These are phyloP conservation scores for Scorias spongiosa DNA, from an alignment of 2,329 filamentous ascomycete genomes.

Conservation along the genomic window DNA sequence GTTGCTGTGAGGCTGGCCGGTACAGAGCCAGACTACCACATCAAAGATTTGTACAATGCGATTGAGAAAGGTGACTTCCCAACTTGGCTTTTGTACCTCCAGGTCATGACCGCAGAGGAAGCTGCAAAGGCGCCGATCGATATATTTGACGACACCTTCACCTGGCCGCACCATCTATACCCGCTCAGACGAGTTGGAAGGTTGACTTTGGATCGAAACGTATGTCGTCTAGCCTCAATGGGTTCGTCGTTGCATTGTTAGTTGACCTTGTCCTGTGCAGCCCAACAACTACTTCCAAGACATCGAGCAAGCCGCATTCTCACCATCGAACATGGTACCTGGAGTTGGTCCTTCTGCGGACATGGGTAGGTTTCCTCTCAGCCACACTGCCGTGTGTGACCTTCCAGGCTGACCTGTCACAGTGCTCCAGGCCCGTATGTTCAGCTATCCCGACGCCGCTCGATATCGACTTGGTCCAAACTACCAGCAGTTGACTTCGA, in stretches of 20 bases:
- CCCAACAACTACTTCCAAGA: slow-evolving; percentile 53
- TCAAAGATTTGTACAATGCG: slow-evolving; percentile 27
- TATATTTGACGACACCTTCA: slow-evolving; percentile 43
- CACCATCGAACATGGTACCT: slow-evolving; percentile 47
- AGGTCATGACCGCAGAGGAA: slow-evolving; percentile 39
- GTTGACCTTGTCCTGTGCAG: slow-evolving; percentile 7
- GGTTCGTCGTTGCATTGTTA: no score
- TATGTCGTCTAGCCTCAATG: slow-evolving; percentile 3
- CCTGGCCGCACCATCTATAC: slow-evolving; percentile 37
- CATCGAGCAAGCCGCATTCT: slow-evolving; percentile 53
- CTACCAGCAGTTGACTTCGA: slow-evolving; percentile 32
- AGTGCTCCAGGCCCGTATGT: slow-evolving; percentile 46
- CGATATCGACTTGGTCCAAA: slow-evolving; percentile 33
- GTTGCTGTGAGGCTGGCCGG: slow-evolving; percentile 22
- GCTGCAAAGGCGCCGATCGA: slow-evolving; percentile 33
- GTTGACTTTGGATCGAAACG: slow-evolving; percentile 37
- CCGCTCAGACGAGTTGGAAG: slow-evolving; percentile 35
- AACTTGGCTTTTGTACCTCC: slow-evolving; percentile 37
- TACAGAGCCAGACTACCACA: slow-evolving; percentile 23
- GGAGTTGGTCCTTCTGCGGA: slow-evolving; percentile 49
- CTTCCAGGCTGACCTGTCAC: slow-evolving; percentile 8
- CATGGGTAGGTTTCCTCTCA: slow-evolving; percentile 18
- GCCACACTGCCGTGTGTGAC: not conserved
- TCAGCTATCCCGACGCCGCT: slow-evolving; percentile 45
- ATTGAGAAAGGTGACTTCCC: slow-evolving; percentile 33